These are phyloP conservation scores for Pyrenophora tritici-repentis DNA, from an alignment of 2,329 filamentous ascomycete species.

Conservation along the genomic window DNA sequence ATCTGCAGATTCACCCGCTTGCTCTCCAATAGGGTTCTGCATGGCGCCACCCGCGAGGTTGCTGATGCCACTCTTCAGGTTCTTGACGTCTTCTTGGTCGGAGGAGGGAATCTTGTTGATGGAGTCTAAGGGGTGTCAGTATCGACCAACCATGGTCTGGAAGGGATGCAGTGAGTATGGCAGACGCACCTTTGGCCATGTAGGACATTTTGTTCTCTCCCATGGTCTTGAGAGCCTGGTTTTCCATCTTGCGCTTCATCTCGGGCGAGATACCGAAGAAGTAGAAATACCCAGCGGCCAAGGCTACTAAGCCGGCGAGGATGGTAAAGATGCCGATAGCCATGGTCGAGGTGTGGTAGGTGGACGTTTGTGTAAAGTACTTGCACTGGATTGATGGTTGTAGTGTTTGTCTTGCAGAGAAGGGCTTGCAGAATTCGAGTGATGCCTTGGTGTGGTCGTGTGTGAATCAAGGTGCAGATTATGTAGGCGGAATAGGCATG, in stretches of 20 bases:
- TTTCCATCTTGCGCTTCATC: slow-evolving; percentile 54
- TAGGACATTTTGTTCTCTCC: slow-evolving; percentile 57
- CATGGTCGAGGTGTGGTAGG: slow-evolving; percentile 23
- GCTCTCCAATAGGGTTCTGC: slow-evolving; percentile 46
- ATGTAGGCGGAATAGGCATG: slow-evolving; percentile 19
- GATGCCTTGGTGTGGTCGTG: slow-evolving; percentile 3
- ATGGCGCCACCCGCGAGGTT: slow-evolving; percentile 42
- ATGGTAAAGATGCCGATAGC: slow-evolving; percentile 37
- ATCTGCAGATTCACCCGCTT: slow-evolving; percentile 45
- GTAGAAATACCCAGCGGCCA: slow-evolving; percentile 50
- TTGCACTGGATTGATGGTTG: slow-evolving; percentile 3
- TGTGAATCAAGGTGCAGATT: slow-evolving; percentile 17
- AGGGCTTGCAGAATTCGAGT: slow-evolving; percentile 7
- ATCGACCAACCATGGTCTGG: not conserved
- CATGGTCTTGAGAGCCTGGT: slow-evolving; percentile 56
- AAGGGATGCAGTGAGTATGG: not conserved
- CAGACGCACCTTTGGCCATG: slow-evolving; percentile 43
- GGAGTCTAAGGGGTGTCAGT: slow-evolving; percentile 37
- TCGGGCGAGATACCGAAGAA: slow-evolving; percentile 56
- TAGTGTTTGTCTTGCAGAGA: slow-evolving; percentile 3
- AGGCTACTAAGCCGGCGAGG: slow-evolving; percentile 35
- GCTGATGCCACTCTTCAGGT: slow-evolving; percentile 44
- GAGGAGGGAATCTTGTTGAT: slow-evolving; percentile 48
- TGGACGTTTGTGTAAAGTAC: slow-evolving; percentile 1
- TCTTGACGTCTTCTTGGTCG: slow-evolving; percentile 46